Evolutionary conservation across 225 moss, liverwort and hornwort species (phyloP).

Genomic region (Sphagnum contortum): DNA sequence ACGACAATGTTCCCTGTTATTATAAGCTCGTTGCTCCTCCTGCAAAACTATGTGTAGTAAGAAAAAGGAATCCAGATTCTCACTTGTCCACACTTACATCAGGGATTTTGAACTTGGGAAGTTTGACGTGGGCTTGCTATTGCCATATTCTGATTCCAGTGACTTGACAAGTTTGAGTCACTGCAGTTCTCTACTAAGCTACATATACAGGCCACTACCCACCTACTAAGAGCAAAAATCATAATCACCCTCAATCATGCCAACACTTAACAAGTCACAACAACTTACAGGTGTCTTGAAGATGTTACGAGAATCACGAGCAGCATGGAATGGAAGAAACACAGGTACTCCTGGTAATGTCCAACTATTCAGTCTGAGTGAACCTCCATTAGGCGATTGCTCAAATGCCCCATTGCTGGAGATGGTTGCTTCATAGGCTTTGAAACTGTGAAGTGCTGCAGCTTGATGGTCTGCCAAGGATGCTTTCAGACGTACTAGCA

Average conservation of each 20-base stretch:
- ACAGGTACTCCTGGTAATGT: constrained; percentile 45
- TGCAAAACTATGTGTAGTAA: constrained; percentile 11
- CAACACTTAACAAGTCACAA: no score
- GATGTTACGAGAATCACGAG: constrained; percentile 67
- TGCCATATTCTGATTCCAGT: no score
- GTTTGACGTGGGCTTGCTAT: no score
- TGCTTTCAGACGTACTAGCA: constrained; percentile 50
- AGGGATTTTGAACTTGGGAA: no score
- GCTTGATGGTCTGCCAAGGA: constrained; percentile 58
- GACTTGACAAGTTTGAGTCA: no score
- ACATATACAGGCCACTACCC: no score
- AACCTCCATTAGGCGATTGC: constrained; percentile 24
- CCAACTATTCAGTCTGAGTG: constrained; percentile 17
- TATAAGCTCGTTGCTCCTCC: constrained; percentile 68
- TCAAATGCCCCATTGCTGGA: constrained; percentile 37
- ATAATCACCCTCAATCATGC: no score
- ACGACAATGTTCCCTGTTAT: constrained; percentile 64
- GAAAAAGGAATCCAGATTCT: not conserved
- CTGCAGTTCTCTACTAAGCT: no score
- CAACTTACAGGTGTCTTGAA: constrained; percentile 54
- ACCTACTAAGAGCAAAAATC: no score
- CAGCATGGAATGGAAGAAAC: constrained; percentile 60
- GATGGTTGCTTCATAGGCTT: constrained; percentile 62
- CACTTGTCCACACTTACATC: no score
- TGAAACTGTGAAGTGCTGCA: constrained; percentile 58